phyloP scores from a whole-genome alignment of 306 rosid species.

The Dryas drummondii region DNA sequence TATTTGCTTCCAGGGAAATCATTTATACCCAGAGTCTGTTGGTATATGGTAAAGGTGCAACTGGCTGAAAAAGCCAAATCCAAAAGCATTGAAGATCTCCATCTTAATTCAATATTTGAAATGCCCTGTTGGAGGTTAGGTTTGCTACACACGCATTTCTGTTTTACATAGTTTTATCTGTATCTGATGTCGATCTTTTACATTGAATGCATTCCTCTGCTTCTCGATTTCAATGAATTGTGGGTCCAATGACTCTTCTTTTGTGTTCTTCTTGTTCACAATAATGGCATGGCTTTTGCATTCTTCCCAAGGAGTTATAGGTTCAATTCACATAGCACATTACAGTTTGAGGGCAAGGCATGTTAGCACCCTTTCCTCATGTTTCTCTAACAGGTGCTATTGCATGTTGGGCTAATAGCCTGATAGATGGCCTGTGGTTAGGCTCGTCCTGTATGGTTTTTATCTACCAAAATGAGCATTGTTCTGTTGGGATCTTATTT shows the following conservation, averaged over 20 bases:
- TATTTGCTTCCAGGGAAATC: not conserved
- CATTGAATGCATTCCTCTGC: not conserved
- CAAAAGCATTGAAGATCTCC: not conserved
- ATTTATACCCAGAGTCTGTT: not conserved
- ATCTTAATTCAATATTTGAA: not conserved
- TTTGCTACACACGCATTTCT: constrained; percentile 15
- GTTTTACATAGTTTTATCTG: not conserved
- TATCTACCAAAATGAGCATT: not conserved
- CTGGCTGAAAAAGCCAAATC: not conserved
- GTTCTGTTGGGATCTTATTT: not conserved
- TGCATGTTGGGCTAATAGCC: not conserved
- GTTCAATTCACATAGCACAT: constrained; percentile 3
- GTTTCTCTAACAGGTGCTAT: not conserved
- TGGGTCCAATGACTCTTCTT: not conserved
- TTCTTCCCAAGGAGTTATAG: not conserved
- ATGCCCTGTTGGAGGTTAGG: constrained; percentile 4
- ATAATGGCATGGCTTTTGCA: not conserved
- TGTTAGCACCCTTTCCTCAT: not conserved
- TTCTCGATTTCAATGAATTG: not conserved
- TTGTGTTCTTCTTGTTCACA: not conserved
- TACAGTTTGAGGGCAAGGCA: not conserved
- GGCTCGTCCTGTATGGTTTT: not conserved
- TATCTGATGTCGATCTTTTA: not conserved
- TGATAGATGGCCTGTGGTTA: not conserved
- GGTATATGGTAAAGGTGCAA: not conserved